Base-by-base conservation (phyloP, 768 basidiomycete species). In the Agaricus subrufescens region DNA sequence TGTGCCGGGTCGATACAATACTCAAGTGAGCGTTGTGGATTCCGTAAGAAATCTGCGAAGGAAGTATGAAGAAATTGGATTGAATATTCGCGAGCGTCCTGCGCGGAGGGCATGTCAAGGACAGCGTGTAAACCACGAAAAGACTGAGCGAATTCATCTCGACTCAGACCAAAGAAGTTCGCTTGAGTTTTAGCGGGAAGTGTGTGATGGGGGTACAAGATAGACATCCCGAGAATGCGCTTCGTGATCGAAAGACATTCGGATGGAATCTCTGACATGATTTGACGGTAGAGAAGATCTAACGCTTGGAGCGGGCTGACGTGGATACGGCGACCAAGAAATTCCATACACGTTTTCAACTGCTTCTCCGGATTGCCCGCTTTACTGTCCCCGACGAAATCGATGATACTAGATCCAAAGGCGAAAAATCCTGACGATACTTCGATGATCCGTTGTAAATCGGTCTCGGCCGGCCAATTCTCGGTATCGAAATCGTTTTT, bases 381-480 rank as follows among this genome's bases (percentile, higher is more conserved):
- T 23, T 48, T 7, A 11, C 25, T 29, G 15, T 58, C 57, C 1
- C 38, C 51, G 23, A 58, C 29, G 27, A 52, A 58, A 4, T 47
- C 25, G 19, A 52, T 29, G 2, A 52, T 39, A 10, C 26, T 42
- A 15, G 51, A 39, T 4, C 38, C 51, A 43, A 46, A 58, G 15
- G 45, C 45, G 43, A 58, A 53, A 31, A 46, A 46, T 2, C 57
- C 57, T 1, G 51, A 58, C 4, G 57, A 45, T 5, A 25, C 27
- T 3, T 14, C 15, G 1, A 42, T 19, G n/a, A 58, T 44, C 5
- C 12, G 29, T 7, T 10, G 51, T 4, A 52, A 19, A 7, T 52
- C 25, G 6, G 4, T 11, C 9, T 58, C 46, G 7, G 57, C 19
- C 4, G 51, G 50, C 57, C 57, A 58, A 12, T 19, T 19, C 19